These are phyloP conservation scores for Botryococcus braunii DNA, from an alignment of 163 green algal genomes.

Conservation along the genomic window DNA sequence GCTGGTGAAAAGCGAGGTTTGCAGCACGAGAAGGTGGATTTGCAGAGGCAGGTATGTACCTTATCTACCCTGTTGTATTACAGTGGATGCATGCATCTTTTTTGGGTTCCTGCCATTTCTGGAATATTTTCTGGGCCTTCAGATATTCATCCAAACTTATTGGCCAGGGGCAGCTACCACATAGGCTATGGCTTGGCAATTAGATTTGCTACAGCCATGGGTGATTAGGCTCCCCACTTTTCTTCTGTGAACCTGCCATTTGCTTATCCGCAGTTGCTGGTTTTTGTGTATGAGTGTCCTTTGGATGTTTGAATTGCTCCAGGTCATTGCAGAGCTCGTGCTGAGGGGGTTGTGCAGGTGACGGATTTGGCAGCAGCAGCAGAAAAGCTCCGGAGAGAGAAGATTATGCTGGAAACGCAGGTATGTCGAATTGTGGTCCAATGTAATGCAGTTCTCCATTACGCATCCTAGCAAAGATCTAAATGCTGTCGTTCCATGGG, in stretches of 20 bases:
- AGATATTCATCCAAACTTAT: background rate
- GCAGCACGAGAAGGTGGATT: conserved; percentile 48
- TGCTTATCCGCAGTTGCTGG: no score
- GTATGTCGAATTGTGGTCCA: no score
- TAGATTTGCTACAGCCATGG: no score
- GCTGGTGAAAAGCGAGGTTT: conserved; percentile 29
- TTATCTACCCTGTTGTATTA: background rate
- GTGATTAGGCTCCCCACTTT: no score
- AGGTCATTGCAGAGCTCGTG: no score
- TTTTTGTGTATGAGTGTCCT: no score
- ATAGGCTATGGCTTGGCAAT: background rate
- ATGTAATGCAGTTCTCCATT: no score
- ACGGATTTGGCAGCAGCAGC: conserved; percentile 39
- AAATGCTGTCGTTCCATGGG: no score
- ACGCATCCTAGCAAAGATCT: no score
- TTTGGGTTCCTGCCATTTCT: background rate
- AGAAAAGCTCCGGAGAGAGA: conserved; percentile 58
- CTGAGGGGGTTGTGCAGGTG: conserved; percentile 43
- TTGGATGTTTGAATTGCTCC: no score
- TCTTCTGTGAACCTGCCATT: no score
- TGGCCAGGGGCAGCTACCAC: background rate
- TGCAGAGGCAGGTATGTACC: conserved; percentile 47
- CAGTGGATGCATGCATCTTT: background rate
- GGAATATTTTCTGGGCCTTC: conserved; percentile 4
- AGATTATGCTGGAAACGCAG: conserved; percentile 65